These are phyloP conservation scores for Metschnikowia vanudenii DNA, from an alignment of 805 yeast species.

Conservation along the genomic window DNA sequence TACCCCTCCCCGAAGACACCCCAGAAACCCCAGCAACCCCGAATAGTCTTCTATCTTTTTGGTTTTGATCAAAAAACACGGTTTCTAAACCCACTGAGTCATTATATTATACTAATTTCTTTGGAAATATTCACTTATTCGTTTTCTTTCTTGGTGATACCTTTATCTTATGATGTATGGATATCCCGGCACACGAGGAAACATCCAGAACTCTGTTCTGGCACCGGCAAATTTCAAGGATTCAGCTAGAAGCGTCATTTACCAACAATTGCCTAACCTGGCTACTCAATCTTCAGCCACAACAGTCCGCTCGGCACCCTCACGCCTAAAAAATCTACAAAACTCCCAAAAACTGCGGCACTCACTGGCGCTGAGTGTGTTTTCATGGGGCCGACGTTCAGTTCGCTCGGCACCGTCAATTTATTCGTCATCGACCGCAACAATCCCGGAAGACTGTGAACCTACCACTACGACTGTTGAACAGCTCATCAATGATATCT, in stretches of 20 bases:
- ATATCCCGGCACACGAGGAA: conserved; percentile 16
- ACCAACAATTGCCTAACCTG: conserved; percentile 36
- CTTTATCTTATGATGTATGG: conserved; percentile 15
- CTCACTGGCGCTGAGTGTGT: conserved; percentile 39
- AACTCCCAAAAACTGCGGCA: conserved; percentile 26
- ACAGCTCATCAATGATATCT: conserved; percentile 43
- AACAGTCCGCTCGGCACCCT: conserved; percentile 42
- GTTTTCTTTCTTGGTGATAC: too few relatives aligned
- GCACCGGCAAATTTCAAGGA: conserved; percentile 44
- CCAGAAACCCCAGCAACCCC: too few relatives aligned
- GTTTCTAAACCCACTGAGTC: too few relatives aligned
- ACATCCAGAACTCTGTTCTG: conserved; percentile 16
- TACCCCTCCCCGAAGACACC: too few relatives aligned
- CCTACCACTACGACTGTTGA: conserved; percentile 43
- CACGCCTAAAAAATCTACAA: conserved; percentile 25
- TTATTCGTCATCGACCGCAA: conserved; percentile 41
- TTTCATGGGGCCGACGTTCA: conserved; percentile 35
- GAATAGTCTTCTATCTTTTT: too few relatives aligned
- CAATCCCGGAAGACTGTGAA: conserved; percentile 45
- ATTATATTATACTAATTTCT: too few relatives aligned
- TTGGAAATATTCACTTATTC: too few relatives aligned
- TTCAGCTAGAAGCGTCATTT: conserved; percentile 43
- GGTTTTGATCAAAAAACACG: too few relatives aligned
- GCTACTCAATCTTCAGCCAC: conserved; percentile 26
- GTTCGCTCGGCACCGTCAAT: conserved; percentile 45